A percentile compares a stretch with the other conserved stretches of the same genome.
Evolutionary conservation across 1,284 basidiomycete species (phyloP).

Genomic region (Cutaneotrichosporon sp.): DNA sequence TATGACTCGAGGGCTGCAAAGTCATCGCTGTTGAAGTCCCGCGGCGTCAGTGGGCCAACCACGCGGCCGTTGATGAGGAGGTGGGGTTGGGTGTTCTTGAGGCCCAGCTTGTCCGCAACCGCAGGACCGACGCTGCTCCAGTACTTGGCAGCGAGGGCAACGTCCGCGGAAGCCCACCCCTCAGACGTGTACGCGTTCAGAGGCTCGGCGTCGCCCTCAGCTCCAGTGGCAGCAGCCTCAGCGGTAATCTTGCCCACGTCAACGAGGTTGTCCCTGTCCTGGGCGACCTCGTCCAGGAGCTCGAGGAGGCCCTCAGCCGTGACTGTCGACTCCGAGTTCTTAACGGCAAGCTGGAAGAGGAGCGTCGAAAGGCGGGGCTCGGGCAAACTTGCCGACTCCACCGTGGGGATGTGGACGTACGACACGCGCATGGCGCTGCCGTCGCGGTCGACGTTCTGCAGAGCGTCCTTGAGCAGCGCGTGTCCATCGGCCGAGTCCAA

Average conservation of each 20-base stretch:
- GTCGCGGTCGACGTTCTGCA: constrained; percentile 54
- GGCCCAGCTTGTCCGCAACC: constrained; percentile 48
- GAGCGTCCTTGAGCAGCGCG: constrained; percentile 57
- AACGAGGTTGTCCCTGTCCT: constrained; percentile 17
- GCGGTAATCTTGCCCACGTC: constrained; percentile 15
- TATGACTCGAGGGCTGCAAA: constrained; percentile 64
- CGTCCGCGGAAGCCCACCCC: constrained; percentile 26
- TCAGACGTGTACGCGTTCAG: constrained; percentile 18
- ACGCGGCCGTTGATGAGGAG: constrained; percentile 79
- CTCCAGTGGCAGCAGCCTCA: constrained; percentile 7
- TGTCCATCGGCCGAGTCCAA: constrained; percentile 63
- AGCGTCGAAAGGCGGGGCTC: constrained; percentile 37
- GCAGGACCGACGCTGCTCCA: constrained; percentile 30
- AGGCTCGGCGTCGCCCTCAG: not conserved
- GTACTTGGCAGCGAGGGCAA: constrained; percentile 35
- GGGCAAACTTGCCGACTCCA: not conserved
- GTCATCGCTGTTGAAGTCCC: constrained; percentile 61
- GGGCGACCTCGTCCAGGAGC: constrained; percentile 3
- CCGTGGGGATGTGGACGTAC: constrained; percentile 44
- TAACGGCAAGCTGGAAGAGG: constrained; percentile 28
- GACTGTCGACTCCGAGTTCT: not conserved
- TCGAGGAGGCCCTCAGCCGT: constrained; percentile 14
- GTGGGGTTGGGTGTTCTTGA: constrained; percentile 58
- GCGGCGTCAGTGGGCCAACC: constrained; percentile 58
- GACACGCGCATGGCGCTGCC: constrained; percentile 43